These are phyloP conservation scores for Poa annua DNA, from an alignment of 176 grass and related monocot genomes.

Conservation along the genomic window DNA sequence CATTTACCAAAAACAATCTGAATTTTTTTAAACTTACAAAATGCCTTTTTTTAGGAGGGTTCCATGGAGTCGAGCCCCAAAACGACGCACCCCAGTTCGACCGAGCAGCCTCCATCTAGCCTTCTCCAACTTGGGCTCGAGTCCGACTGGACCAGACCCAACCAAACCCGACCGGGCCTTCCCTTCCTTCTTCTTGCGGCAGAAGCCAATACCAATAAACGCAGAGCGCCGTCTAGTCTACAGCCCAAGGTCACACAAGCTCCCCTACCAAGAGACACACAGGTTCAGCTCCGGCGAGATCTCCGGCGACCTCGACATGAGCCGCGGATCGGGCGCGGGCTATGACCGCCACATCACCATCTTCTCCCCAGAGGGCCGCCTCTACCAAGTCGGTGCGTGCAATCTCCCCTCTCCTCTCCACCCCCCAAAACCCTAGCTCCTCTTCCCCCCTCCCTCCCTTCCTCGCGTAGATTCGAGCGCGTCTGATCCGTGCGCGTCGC, in stretches of 20 bases:
- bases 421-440: constrained; percentile 44
- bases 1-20: too few relatives aligned
- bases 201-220: constrained; percentile 15
- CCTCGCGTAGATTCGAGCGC: background rate
- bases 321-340: constrained; percentile 82
- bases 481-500: constrained; percentile 25
- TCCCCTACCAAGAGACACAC: background rate
- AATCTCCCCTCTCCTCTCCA: background rate
- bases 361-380: constrained; percentile 96
- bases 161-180: background rate
- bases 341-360: constrained; percentile 99
- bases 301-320: constrained; percentile 55
- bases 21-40: too few relatives aligned
- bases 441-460: background rate
- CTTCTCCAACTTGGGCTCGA: too few relatives aligned
- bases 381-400: constrained; percentile 99
- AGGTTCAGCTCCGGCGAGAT: constrained; percentile 36
- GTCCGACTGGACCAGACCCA: background rate
- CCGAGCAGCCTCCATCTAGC: too few relatives aligned
- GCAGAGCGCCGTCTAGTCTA: background rate
- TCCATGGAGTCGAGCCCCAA: too few relatives aligned
- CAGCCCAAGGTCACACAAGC: background rate
- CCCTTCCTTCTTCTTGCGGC: constrained; percentile 47
- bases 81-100: too few relatives aligned
- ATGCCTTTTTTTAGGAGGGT: too few relatives aligned